Conservation (phyloP, 805 yeast species). For the Nakazawaea peltata region DNA sequence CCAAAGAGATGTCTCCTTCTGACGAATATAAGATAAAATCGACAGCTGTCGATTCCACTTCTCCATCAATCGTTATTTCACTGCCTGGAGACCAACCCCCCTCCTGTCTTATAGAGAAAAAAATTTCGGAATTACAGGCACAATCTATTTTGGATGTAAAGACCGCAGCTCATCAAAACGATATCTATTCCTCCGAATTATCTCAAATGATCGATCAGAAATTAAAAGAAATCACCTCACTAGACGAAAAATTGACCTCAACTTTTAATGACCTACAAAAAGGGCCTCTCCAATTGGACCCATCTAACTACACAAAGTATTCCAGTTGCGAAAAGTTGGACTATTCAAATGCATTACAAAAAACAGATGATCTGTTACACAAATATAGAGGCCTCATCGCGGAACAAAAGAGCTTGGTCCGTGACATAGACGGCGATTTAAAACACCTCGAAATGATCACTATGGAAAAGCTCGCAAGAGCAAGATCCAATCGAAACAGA, state of each 20-base stretch:
- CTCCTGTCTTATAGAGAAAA: too few species aligned
- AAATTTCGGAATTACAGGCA: conserved; percentile 15
- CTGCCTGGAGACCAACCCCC: too few species aligned
- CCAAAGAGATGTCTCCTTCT: too few species aligned
- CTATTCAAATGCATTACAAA: conserved; percentile 19
- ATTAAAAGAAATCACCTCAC: conserved; percentile 15
- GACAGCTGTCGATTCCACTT: too few species aligned
- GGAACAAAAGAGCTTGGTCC: conserved; percentile 7
- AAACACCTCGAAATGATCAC: conserved; percentile 3
- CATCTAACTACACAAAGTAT: conserved; percentile 13
- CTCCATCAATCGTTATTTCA: too few species aligned
- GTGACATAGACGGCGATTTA: conserved; percentile 7
- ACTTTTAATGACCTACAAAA: conserved; percentile 19
- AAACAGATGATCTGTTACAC: conserved; percentile 11
- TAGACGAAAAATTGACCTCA: conserved; percentile 19
- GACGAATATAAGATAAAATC: too few species aligned
- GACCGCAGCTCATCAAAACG: conserved; percentile 18
- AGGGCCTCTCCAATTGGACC: conserved; percentile 12
- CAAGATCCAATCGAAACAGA: conserved; percentile 4
- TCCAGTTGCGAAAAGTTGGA: conserved; percentile 11
- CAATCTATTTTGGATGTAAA: conserved; percentile 19
- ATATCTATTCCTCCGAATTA: conserved; percentile 18
- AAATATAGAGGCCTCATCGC: conserved; percentile 8
- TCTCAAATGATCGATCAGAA: conserved; percentile 19
- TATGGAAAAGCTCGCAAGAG: conserved; percentile 1